Conservation (phyloP, 2,329 filamentous ascomycete species). For the Pestalotiopsis sp. region DNA sequence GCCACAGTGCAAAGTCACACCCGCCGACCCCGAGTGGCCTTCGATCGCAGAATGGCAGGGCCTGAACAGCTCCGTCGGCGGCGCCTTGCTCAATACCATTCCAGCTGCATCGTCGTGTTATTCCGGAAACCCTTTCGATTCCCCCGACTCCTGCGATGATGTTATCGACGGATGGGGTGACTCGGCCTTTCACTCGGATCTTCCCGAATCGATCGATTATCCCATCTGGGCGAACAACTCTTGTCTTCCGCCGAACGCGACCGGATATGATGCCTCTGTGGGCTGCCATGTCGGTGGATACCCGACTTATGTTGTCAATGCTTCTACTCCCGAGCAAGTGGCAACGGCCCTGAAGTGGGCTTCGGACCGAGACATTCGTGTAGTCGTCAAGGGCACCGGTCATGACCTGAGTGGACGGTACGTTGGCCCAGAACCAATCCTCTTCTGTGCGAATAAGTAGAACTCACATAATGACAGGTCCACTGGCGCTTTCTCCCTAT, state of each 20-base stretch:
- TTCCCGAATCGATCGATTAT: slow-evolving; percentile 23
- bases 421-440: slow-evolving; percentile 7
- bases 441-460: background rate
- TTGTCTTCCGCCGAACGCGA: slow-evolving; percentile 38
- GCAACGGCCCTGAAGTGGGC: background rate
- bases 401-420: slow-evolving; percentile 28
- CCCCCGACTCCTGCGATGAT: background rate
- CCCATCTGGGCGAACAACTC: slow-evolving; percentile 41
- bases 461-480: slow-evolving; percentile 27
- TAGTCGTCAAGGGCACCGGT: slow-evolving; percentile 4
- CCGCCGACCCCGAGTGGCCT: background rate
- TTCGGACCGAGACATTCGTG: background rate
- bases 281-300: slow-evolving; percentile 33
- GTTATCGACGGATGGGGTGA: background rate
- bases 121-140: slow-evolving; percentile 15
- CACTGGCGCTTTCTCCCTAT: background rate
- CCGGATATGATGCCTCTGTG: slow-evolving; percentile 22
- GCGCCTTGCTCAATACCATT: slow-evolving; percentile 33
- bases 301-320: slow-evolving; percentile 2
- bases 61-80: slow-evolving; percentile 29
- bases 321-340: background rate
- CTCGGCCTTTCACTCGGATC: slow-evolving; percentile 17
- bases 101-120: slow-evolving; percentile 36
- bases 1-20: background rate
- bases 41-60: slow-evolving; percentile 25